Percentiles rank a stretch among this genome's conserved stretches.
phyloP scores from a whole-genome alignment of 768 basidiomycete species.

The Hericium alpestre region DNA sequence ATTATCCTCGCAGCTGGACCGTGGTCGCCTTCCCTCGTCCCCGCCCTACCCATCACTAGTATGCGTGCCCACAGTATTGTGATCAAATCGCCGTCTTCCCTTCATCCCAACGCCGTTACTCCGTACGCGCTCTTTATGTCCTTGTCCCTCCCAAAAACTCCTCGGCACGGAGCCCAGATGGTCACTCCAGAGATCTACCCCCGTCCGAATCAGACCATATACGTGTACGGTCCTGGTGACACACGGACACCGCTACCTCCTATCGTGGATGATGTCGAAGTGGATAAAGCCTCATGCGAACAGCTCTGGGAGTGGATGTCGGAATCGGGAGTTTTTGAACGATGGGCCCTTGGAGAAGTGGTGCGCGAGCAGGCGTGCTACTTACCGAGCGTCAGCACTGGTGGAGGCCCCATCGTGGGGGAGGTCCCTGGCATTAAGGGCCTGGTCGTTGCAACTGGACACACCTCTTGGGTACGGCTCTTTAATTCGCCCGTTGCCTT shows the following conservation, averaged over 20 bases:
- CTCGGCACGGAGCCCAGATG: conserved; percentile 8
- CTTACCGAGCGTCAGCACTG: no score
- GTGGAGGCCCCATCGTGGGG: conserved; percentile 67
- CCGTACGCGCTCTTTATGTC: conserved; percentile 81
- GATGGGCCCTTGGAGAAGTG: conserved; percentile 42
- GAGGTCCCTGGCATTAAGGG: conserved; percentile 46
- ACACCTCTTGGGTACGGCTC: conserved; percentile 63
- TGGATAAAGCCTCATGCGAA: conserved; percentile 49
- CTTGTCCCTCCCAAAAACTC: conserved; percentile 33
- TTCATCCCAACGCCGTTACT: conserved; percentile 34
- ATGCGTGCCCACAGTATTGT: conserved; percentile 69
- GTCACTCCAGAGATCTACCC: no score
- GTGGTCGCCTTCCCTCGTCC: conserved; percentile 42
- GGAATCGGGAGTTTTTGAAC: conserved; percentile 31
- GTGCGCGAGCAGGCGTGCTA: conserved; percentile 64
- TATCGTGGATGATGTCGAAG: conserved; percentile 61
- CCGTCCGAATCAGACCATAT: conserved; percentile 57
- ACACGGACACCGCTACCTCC: conserved; percentile 49
- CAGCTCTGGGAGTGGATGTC: no score
- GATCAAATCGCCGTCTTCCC: conserved; percentile 40
- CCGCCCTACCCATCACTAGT: conserved; percentile 47
- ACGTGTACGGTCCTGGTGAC: conserved; percentile 75
- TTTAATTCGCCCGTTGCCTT: not conserved
- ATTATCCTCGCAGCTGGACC: no score
- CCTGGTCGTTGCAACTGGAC: conserved; percentile 64